phyloP scores from a whole-genome alignment of 2,329 filamentous ascomycete genomes.

The Pseudopyricularia cyperi region DNA sequence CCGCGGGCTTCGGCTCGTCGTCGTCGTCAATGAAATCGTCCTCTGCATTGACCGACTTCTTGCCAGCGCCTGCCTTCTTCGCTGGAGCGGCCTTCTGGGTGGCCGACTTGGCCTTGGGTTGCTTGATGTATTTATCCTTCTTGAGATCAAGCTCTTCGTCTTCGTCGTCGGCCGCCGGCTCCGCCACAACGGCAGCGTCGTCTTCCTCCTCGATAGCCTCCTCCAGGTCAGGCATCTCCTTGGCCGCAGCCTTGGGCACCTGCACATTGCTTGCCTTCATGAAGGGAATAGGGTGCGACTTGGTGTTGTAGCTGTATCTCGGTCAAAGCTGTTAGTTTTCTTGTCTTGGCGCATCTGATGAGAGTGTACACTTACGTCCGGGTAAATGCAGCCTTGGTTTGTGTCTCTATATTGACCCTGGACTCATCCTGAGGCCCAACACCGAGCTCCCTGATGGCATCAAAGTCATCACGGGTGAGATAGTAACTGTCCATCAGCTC shows the following conservation, averaged over 20 bases:
- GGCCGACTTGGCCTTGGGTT: constrained; percentile 63
- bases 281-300: constrained; percentile 82
- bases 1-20: constrained; percentile 28
- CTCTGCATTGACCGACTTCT: constrained; percentile 22
- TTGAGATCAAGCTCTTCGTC: constrained; percentile 73
- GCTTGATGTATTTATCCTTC: constrained; percentile 93
- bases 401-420: constrained; percentile 63
- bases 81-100: constrained; percentile 25
- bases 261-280: constrained; percentile 79
- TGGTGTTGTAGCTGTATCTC: constrained; percentile 59
- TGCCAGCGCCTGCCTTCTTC: constrained; percentile 12
- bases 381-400: constrained; percentile 83
- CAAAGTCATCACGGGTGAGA: constrained; percentile 87
- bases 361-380: constrained; percentile 51
- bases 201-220: constrained; percentile 93
- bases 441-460: constrained; percentile 81
- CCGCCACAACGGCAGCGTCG: constrained; percentile 54
- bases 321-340: background rate
- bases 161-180: constrained; percentile 48
- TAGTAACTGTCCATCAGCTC: constrained; percentile 96
- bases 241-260: constrained; percentile 56
- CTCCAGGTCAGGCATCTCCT: constrained; percentile 83
- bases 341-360: background rate
- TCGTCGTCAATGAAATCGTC: constrained; percentile 26
- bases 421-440: constrained; percentile 73